Evolutionary conservation across 768 basidiomycete species (phyloP).

Genomic region (Leccinellum albellum): DNA sequence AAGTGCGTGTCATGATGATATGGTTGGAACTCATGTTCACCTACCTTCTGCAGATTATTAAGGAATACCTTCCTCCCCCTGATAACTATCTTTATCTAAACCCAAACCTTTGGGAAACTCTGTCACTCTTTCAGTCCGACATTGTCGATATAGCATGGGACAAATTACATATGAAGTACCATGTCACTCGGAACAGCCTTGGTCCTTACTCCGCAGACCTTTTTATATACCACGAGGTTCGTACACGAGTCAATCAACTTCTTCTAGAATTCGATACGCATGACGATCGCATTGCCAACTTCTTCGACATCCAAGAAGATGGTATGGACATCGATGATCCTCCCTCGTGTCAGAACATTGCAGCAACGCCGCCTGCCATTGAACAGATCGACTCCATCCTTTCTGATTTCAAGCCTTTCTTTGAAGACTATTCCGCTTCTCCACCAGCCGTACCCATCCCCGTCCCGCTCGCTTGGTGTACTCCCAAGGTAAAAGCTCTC

Average conservation of each 20-base stretch:
- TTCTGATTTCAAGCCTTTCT: slow-evolving; percentile 38
- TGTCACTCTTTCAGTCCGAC: slow-evolving; percentile 38
- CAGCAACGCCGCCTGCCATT: slow-evolving; percentile 39
- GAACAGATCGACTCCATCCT: slow-evolving; percentile 49
- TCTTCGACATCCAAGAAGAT: slow-evolving; percentile 16
- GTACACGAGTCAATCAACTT: slow-evolving; percentile 43
- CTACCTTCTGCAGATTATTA: slow-evolving; percentile 43
- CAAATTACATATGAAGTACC: slow-evolving; percentile 60
- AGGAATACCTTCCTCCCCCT: slow-evolving; percentile 53
- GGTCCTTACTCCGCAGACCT: slow-evolving; percentile 75
- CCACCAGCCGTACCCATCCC: slow-evolving; percentile 35
- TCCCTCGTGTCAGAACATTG: slow-evolving; percentile 11
- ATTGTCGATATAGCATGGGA: slow-evolving; percentile 50
- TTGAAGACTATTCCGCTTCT: slow-evolving; percentile 29
- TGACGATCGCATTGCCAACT: slow-evolving; percentile 16
- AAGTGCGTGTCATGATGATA: slow-evolving; percentile 40
- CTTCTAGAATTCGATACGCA: slow-evolving; percentile 27
- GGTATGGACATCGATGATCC: slow-evolving; percentile 30
- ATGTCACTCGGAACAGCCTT: slow-evolving; percentile 55
- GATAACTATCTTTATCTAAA: slow-evolving; percentile 53
- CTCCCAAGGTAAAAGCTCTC: slow-evolving; percentile 67
- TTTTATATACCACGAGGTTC: slow-evolving; percentile 62
- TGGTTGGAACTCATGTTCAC: slow-evolving; percentile 1
- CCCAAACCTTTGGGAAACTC: slow-evolving; percentile 50
- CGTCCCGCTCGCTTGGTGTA: slow-evolving; percentile 59